Base-by-base conservation (phyloP, 106 monocot species). In the Acorus calamus region DNA sequence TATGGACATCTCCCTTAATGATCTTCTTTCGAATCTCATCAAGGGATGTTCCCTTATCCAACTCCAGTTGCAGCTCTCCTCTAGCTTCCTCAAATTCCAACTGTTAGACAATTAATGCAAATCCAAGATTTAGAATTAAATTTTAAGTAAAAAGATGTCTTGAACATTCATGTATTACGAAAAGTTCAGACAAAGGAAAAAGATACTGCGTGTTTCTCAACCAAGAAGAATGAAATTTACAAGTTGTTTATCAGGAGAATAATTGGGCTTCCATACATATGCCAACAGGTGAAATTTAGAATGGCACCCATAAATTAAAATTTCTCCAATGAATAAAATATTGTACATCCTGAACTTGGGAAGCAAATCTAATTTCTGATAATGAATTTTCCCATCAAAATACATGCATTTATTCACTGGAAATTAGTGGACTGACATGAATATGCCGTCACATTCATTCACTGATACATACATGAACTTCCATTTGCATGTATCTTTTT, bases 71-170 rank as follows among this genome's bases (percentile, higher is more conserved):
- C 49, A 96, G 80, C 11, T 90, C 89, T 72, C 82, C 84, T 68
- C 78, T 89, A 69, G 94, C 89, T 76, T 86, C 81, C 69, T 86
- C 86, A 81, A 89, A 90, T 50, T 94, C 94, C 59, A 79, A 51
- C 94, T 94, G 58, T 47, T 61, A 53, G 61, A 80, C 4, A 61
- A 64, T n/a, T 53, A 69, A 42, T 46, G 11, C 42, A 67, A 46
- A 52, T 53, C 55, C 9, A 56, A 46, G 55, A 8, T 2, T 12
- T 11, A 2, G 69, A 14, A 44, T 13, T 12, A 68, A 42, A 4
- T 42, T 59, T n/a, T n/a, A n/a, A n/a, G n/a, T 28, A 28, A 28
- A 28, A 28, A 28, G 28, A 28, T 28, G 28, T 28, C 28, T 28
- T 28, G 28, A 28, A 28, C 28, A 28, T 28, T 28, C 28, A 28